phyloP scores from a whole-genome alignment of 495 filamentous ascomycete species.

The Copromyces sp. region DNA sequence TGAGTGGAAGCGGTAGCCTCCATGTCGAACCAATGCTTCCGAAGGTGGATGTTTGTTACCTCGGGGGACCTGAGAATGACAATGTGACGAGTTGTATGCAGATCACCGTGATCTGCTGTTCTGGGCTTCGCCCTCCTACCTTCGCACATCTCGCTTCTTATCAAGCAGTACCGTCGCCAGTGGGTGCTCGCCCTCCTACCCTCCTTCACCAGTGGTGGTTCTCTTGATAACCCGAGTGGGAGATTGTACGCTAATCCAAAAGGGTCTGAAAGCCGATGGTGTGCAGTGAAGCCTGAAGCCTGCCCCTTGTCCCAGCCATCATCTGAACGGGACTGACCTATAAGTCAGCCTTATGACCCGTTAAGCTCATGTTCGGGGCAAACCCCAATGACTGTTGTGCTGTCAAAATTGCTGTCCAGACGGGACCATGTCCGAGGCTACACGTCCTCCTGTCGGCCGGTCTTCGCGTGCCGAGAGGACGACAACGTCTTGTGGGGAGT shows the following conservation, averaged over 20 bases:
- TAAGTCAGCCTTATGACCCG: slow-evolving; percentile 27
- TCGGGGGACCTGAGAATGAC: neutral
- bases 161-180: neutral
- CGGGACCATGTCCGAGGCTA: slow-evolving; percentile 24
- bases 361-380: neutral
- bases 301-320: slow-evolving; percentile 5
- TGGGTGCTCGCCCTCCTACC: neutral
- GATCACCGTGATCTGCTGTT: neutral
- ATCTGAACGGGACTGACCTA: slow-evolving; percentile 12
- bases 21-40: neutral
- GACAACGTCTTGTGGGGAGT: slow-evolving; percentile 31
- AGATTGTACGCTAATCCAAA: slow-evolving; percentile 21
- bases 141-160: neutral
- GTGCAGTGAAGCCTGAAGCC: slow-evolving; percentile 15
- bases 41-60: neutral
- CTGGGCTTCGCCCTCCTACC: neutral
- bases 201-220: neutral
- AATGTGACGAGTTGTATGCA: neutral
- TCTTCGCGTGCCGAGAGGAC: slow-evolving; percentile 24
- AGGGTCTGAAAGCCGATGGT: slow-evolving; percentile 17
- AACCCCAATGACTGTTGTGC: neutral
- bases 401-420: slow-evolving; percentile 2
- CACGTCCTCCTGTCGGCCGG: slow-evolving; percentile 15
- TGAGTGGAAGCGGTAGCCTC: neutral
- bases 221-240: slow-evolving; percentile 1